These are phyloP conservation scores for Lepidium sativum DNA, from an alignment of 345 rosid genomes.

Conservation along the genomic window DNA sequence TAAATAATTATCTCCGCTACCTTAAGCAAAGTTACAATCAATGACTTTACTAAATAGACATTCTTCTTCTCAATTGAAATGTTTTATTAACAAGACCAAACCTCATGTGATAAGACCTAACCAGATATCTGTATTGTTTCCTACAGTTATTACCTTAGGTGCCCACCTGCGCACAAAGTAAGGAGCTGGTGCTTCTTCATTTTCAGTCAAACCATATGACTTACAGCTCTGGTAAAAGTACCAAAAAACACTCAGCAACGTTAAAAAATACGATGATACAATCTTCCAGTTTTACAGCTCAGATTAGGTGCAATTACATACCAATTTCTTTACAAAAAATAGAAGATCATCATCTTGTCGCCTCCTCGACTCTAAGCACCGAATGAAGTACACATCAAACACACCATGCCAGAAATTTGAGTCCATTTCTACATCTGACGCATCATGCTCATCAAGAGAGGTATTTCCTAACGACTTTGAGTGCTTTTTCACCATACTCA, in stretches of 20 bases:
- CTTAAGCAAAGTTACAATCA: background rate
- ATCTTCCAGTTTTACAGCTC: background rate
- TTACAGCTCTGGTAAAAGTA: constrained; percentile 41
- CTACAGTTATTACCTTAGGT: constrained; percentile 62
- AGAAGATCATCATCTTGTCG: constrained; percentile 87
- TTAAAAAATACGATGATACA: background rate
- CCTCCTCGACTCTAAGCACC: constrained; percentile 66
- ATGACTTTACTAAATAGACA: background rate
- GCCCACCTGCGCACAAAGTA: constrained; percentile 99
- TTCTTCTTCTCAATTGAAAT: background rate
- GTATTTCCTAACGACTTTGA: constrained; percentile 49
- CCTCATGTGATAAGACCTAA: background rate
- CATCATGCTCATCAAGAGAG: constrained; percentile 41
- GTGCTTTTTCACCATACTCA: constrained; percentile 83
- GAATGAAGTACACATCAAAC: constrained; percentile 74
- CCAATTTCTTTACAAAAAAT: constrained; percentile 79
- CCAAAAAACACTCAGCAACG: background rate
- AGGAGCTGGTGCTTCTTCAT: constrained; percentile 47
- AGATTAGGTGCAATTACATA: constrained; percentile 13
- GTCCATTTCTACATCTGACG: constrained; percentile 75
- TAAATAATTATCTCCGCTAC: background rate
- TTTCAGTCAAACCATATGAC: constrained; percentile 47
- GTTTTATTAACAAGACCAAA: background rate
- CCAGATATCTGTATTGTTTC: background rate
- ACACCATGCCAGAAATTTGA: constrained; percentile 76